A percentile compares a stretch with the other conserved stretches of the same genome.
Conservation (phyloP, 169 alveolate species). For the Plasmodium billcollinsi region DNA sequence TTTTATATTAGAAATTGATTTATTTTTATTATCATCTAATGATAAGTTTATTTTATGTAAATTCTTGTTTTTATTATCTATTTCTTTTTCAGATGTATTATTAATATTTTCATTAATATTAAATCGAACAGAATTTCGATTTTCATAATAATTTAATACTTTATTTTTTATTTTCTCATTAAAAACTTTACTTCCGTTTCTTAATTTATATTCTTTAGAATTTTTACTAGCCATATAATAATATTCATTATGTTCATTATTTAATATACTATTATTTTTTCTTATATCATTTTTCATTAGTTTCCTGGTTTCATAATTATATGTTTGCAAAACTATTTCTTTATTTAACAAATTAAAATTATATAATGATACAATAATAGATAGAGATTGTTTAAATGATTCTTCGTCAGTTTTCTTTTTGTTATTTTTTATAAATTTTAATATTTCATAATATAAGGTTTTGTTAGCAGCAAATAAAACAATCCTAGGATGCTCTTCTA, state of each 20-base stretch:
- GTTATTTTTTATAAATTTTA: slow-evolving; percentile 23
- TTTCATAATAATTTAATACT: slow-evolving; percentile 37
- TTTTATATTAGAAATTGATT: no score
- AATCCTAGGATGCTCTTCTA: slow-evolving; percentile 68
- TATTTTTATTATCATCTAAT: no score
- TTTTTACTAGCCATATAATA: not conserved
- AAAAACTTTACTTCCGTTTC: not conserved
- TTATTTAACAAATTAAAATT: slow-evolving; percentile 70
- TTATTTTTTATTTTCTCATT: slow-evolving; percentile 20
- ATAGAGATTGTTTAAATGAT: slow-evolving; percentile 23
- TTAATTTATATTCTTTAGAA: not conserved
- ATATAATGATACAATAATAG: slow-evolving; percentile 58
- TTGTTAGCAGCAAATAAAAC: slow-evolving; percentile 69
- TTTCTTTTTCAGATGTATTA: not conserved
- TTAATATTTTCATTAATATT: not conserved
- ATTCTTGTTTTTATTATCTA: not conserved
- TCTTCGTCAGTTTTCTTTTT: slow-evolving; percentile 3
- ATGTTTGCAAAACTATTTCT: slow-evolving; percentile 56
- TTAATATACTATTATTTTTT: not conserved
- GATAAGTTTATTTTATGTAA: no score
- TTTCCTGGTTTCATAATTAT: slow-evolving; percentile 12
- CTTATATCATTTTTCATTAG: not conserved
- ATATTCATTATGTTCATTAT: not conserved
- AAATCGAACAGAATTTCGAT: slow-evolving; percentile 14
- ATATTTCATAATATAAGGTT: slow-evolving; percentile 58